Conservation (phyloP, 495 filamentous ascomycete species). For the Aspergillus bridgeri region DNA sequence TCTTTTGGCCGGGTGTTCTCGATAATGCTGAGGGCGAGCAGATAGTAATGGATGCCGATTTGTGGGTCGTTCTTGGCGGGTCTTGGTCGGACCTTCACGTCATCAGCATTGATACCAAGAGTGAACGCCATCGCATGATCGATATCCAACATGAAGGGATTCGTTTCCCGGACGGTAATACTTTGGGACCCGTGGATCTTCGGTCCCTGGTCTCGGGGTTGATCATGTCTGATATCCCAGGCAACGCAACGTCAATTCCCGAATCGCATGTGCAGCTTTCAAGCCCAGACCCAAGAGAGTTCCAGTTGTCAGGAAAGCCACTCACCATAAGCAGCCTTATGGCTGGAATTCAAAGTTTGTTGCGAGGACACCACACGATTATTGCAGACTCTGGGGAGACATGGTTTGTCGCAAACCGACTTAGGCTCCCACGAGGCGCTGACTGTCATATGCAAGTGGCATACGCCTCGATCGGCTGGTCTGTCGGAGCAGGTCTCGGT, state of each 20-base stretch:
- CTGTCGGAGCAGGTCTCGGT: conserved; percentile 13
- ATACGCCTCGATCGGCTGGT: conserved; percentile 17
- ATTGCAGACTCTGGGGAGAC: conserved; percentile 12
- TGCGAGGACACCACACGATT: conserved; percentile 1
- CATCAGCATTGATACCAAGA: not conserved
- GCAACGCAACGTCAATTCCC: not conserved
- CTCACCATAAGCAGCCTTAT: not conserved
- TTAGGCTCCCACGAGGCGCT: conserved; percentile 8
- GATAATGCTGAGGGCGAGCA: conserved; percentile 2
- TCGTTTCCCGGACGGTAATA: not conserved
- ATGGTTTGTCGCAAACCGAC: conserved; percentile 10
- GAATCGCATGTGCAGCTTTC: not conserved
- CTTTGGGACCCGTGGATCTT: not conserved
- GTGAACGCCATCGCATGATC: conserved; percentile 10
- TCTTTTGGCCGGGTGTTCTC: conserved; percentile 7
- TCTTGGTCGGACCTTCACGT: conserved; percentile 13
- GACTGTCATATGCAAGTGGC: conserved; percentile 14
- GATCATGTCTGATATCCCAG: not conserved
- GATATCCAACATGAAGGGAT: not conserved
- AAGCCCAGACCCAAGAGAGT: not conserved
- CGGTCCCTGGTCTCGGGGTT: not conserved
- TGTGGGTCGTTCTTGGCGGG: conserved; percentile 12
- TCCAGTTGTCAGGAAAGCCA: not conserved
- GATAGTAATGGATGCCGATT: conserved; percentile 9
- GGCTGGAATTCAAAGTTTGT: not conserved